phyloP scores from a whole-genome alignment of 768 basidiomycete species.

The Phaffia tasmanica region DNA sequence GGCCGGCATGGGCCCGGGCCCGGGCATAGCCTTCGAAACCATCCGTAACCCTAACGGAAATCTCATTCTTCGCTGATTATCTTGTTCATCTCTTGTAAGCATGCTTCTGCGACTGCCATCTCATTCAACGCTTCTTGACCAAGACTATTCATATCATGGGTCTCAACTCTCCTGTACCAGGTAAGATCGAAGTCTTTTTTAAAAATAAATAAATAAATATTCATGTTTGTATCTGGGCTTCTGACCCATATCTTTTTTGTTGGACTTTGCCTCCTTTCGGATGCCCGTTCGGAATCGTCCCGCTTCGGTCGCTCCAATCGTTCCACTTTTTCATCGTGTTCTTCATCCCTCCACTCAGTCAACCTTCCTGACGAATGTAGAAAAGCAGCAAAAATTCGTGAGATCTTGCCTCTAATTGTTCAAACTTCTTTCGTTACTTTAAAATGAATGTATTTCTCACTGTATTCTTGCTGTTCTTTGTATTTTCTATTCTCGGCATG shows the following conservation, averaged over 20 bases:
- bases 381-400: constrained; percentile 81
- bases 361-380: constrained; percentile 64
- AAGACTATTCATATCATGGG: constrained; percentile 3
- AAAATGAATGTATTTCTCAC: neutral
- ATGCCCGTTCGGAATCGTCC: neutral
- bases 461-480: neutral
- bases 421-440: constrained; percentile 13
- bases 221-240: too few relatives aligned
- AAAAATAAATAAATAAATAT: too few relatives aligned
- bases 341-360: constrained; percentile 37
- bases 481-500: neutral
- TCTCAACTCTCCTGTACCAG: constrained; percentile 25
- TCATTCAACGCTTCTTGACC: neutral
- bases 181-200: neutral
- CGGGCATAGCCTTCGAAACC: too few relatives aligned
- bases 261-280: neutral
- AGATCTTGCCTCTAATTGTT: constrained; percentile 30
- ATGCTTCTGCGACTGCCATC: too few relatives aligned
- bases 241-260: neutral
- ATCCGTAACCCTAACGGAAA: too few relatives aligned
- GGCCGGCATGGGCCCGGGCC: too few relatives aligned
- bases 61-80: too few relatives aligned
- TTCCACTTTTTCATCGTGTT: neutral
- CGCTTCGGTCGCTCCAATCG: neutral
- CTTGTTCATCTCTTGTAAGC: too few relatives aligned